phyloP scores from a whole-genome alignment of 2,329 filamentous ascomycete species.

The Colletotrichum higginsianum region DNA sequence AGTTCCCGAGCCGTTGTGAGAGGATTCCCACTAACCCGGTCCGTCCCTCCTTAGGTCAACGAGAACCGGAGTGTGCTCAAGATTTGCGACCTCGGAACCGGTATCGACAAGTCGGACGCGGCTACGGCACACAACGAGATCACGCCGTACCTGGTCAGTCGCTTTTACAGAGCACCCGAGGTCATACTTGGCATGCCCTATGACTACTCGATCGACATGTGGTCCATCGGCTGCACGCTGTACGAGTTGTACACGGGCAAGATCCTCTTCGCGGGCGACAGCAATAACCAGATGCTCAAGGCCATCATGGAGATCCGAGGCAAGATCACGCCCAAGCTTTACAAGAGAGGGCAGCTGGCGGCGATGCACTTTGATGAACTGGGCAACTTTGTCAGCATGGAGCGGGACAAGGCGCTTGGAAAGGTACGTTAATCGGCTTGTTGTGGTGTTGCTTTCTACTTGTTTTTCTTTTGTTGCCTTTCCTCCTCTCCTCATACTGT shows the following conservation, averaged over 20 bases:
- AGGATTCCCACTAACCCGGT: slow-evolving; percentile 46
- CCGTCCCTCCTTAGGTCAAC: slow-evolving; percentile 70
- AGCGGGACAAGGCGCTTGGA: slow-evolving; percentile 88
- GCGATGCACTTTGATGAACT: slow-evolving; percentile 87
- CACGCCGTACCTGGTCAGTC: slow-evolving; percentile 94
- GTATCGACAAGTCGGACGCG: slow-evolving; percentile 87
- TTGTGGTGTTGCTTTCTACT: slow-evolving; percentile 43
- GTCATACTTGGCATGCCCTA: slow-evolving; percentile 98
- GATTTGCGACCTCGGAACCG: slow-evolving; percentile 97
- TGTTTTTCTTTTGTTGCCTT: slow-evolving; percentile 39
- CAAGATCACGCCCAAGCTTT: slow-evolving; percentile 89
- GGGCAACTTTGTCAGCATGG: slow-evolving; percentile 86
- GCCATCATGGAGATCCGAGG: slow-evolving; percentile 97
- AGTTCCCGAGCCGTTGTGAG: not conserved
- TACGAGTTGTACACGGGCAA: slow-evolving; percentile 98
- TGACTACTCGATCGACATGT: slow-evolving; percentile 95
- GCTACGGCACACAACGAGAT: slow-evolving; percentile 83
- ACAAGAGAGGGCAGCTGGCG: slow-evolving; percentile 85
- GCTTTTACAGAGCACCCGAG: slow-evolving; percentile 97
- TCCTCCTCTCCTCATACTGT: slow-evolving; percentile 26
- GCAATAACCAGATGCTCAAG: slow-evolving; percentile 98
- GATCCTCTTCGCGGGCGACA: slow-evolving; percentile 93
- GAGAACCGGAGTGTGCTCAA: slow-evolving; percentile 89
- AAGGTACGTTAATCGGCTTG: slow-evolving; percentile 69
- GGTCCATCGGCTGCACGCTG: slow-evolving; percentile 97